Base-by-base conservation (phyloP, 1,139 yeast genomes). In the Zygosaccharomyces sapae region DNA sequence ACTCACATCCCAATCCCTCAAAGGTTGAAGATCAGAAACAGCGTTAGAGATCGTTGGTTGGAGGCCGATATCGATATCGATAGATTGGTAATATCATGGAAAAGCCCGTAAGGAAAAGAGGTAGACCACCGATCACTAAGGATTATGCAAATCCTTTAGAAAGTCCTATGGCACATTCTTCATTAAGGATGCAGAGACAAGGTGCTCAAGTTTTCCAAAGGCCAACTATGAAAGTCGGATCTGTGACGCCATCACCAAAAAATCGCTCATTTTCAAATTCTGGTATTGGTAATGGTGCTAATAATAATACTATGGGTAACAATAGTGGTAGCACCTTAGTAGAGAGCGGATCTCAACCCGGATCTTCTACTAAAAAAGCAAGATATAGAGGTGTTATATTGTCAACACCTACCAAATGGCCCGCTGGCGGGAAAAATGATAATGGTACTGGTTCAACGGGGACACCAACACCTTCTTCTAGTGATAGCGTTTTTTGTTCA, bases 111-210 rank as follows among this genome's bases (percentile, higher is more conserved):
- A 58, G 54, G 46, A 59, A 57, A 35, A 55, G 69, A 47, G 69
- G 69, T 5, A 58, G 69, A 56, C 69, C 69, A 8, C 61, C 64
- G 13, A 57, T 65, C 8, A 56, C 61, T 20, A 65, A 64, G 50
- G 56, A 61, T 29, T 65, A 65, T 44, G 56, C 58, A 16, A 59
- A 64, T 46, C 69, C 69, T n/a, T 49, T 62, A 55, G 58, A 63
- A 45, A 59, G 65, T 13, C 69, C 69, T 12, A 64, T 65, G 68
- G 69, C 69, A 4, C 59, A 58, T 24, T 61, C 67, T 3, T 65
- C 69, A 3, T 39, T 60, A 47, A 58, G 59, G 44, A 65, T 65
- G 30, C 66, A 65, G 41, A 59, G 50, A 43, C 54, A 54, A 36
- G 65, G 63, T 8, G 49, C 60, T 6, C 57, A 56, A 20, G 51